These are phyloP conservation scores for Flueggea neowawraea DNA, from an alignment of 441 rosid genomes.

Conservation along the genomic window DNA sequence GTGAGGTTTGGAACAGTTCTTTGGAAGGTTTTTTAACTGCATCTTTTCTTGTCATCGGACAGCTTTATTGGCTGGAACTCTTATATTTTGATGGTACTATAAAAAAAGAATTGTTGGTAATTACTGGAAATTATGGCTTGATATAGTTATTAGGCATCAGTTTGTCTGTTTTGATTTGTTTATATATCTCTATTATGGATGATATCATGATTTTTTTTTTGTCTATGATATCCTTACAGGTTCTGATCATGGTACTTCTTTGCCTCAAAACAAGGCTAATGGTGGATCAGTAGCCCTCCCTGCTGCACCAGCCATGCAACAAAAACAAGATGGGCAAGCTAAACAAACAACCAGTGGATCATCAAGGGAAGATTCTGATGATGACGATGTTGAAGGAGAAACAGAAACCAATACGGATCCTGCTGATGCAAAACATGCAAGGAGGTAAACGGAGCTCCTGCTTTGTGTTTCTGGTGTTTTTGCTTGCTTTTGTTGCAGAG, in stretches of 20 bases:
- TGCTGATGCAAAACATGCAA: constrained; percentile 65
- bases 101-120: too few species aligned
- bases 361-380: constrained; percentile 90
- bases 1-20: too few species aligned
- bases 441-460: constrained; percentile 49
- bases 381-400: constrained; percentile 90
- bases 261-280: constrained; percentile 36
- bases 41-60: too few species aligned
- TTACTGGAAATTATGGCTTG: too few species aligned
- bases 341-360: constrained; percentile 89
- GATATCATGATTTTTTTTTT: not conserved
- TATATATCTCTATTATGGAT: not conserved
- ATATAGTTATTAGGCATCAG: not conserved
- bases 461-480: constrained; percentile 9
- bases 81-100: too few species aligned
- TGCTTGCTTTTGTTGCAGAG: constrained; percentile 10
- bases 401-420: constrained; percentile 73
- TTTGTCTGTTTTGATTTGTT: not conserved
- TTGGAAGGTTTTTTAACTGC: too few species aligned
- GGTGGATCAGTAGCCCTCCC: constrained; percentile 30
- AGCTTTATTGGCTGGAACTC: too few species aligned
- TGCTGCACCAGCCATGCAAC: constrained; percentile 32
- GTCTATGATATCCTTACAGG: constrained; percentile 22
- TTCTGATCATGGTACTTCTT: constrained; percentile 24
- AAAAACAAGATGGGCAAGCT: constrained; percentile 37